These are phyloP conservation scores for Ophiocordyceps camponoti-rufipedis DNA, from an alignment of 2,329 filamentous ascomycete species.

Conservation along the genomic window DNA sequence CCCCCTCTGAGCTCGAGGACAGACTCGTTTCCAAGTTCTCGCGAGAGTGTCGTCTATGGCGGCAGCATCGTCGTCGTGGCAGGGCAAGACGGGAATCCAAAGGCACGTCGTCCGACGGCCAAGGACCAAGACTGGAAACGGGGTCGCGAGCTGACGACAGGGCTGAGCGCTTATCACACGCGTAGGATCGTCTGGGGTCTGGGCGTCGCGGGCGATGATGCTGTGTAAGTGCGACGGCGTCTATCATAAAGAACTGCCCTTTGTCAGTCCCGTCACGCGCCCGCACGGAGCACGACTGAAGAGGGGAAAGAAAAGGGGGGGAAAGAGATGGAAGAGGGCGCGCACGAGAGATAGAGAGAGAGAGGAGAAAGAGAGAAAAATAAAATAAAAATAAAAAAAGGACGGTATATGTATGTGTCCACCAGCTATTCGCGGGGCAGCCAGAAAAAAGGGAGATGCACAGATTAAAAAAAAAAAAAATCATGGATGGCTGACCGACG, in stretches of 20 bases:
- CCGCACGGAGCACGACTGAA: background rate
- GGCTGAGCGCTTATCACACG: slow-evolving; percentile 5
- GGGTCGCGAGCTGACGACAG: background rate
- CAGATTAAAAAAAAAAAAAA: too few relatives aligned
- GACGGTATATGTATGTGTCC: background rate
- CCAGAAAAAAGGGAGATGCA: too few relatives aligned
- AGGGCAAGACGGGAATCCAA: background rate
- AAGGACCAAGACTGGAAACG: background rate
- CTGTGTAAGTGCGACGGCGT: slow-evolving; percentile 11
- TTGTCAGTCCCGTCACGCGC: background rate
- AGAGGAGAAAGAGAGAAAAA: background rate
- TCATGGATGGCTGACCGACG: too few relatives aligned
- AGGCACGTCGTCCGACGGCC: background rate
- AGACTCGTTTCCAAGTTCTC: background rate
- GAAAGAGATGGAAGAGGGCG: background rate
- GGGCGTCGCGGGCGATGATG: slow-evolving; percentile 2
- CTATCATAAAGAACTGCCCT: slow-evolving; percentile 1
- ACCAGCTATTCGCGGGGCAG: background rate
- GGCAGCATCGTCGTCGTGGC: background rate
- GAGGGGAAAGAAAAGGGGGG: background rate
- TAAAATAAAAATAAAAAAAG: background rate
- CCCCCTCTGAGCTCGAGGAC: background rate
- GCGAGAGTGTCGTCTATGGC: background rate
- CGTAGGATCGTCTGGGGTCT: too few relatives aligned
- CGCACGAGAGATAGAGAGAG: background rate